phyloP scores from a whole-genome alignment of 2,329 filamentous ascomycete genomes.

The Fusarium drepaniforme region DNA sequence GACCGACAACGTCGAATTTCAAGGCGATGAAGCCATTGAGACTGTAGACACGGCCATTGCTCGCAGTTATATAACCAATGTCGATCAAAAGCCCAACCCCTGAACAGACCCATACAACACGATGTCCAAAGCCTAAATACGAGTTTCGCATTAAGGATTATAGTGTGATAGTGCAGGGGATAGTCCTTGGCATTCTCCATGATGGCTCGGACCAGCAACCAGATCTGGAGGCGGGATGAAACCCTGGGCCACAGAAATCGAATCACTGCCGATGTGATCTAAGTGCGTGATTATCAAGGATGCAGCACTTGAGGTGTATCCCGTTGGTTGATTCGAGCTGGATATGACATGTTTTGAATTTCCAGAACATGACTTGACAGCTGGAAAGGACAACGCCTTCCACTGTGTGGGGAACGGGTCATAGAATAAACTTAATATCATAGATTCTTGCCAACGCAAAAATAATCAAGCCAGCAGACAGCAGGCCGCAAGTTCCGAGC shows the following conservation, averaged over 20 bases:
- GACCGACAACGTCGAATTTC: background rate
- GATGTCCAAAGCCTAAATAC: background rate
- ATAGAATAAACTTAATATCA: background rate
- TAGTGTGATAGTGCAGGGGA: background rate
- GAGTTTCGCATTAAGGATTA: background rate
- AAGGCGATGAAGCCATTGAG: too few relatives aligned
- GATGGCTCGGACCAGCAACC: background rate
- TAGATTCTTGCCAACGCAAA: background rate
- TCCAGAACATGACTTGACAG: background rate
- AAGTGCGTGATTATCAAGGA: background rate
- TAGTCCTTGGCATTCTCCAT: background rate
- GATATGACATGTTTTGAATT: background rate
- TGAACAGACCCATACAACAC: background rate
- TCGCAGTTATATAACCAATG: background rate
- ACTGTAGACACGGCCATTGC: too few relatives aligned
- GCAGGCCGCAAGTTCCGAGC: background rate
- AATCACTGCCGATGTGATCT: background rate
- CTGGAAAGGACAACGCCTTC: background rate
- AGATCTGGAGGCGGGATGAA: conserved; percentile 1
- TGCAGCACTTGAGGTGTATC: background rate
- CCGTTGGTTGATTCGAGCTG: background rate
- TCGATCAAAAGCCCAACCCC: background rate
- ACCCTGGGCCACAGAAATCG: conserved; percentile 1
- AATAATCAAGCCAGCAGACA: background rate
- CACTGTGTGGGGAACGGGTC: too few relatives aligned